Evolutionary conservation across 2,329 filamentous ascomycete genomes (phyloP).

Genomic region (Ilyonectria mors-panacis): DNA sequence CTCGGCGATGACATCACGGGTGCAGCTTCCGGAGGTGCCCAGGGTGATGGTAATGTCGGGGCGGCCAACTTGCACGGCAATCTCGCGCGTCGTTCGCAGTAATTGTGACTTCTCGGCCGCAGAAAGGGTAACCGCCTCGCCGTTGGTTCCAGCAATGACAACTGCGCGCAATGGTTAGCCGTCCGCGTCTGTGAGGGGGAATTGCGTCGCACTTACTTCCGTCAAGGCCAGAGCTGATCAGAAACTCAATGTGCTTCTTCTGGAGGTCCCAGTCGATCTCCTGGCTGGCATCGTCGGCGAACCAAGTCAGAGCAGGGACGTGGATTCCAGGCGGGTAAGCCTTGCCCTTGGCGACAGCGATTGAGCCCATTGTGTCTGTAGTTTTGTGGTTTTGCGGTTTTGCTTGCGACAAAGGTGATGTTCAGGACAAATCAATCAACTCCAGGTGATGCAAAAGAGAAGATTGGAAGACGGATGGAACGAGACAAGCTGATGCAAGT

Average conservation of each 20-base stretch:
- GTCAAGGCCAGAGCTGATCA: constrained; percentile 67
- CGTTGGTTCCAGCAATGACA: constrained; percentile 80
- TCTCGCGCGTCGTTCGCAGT: constrained; percentile 72
- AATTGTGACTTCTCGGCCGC: constrained; percentile 74
- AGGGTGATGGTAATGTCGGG: constrained; percentile 74
- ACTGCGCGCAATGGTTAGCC: constrained; percentile 53
- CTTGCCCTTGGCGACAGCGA: constrained; percentile 46
- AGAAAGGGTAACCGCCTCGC: constrained; percentile 79
- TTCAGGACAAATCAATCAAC: background rate
- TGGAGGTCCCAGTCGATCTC: constrained; percentile 71
- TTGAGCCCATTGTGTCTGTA: constrained; percentile 47
- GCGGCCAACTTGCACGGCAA: constrained; percentile 70
- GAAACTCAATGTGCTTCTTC: constrained; percentile 66
- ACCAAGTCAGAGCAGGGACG: constrained; percentile 71
- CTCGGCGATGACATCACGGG: constrained; percentile 75
- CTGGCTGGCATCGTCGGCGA: constrained; percentile 62
- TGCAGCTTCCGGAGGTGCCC: constrained; percentile 76
- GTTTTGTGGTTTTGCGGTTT: constrained; percentile 12
- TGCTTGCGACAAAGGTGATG: background rate
- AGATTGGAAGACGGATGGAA: constrained; percentile 14
- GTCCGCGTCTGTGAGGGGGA: fast-evolving
- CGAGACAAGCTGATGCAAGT: constrained; percentile 16
- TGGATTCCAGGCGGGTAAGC: constrained; percentile 67
- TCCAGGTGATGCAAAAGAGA: background rate
- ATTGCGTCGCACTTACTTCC: constrained; percentile 53